Evolutionary conservation across 1,284 basidiomycete species (phyloP).

Genomic region (Sporisorium scitamineum): DNA sequence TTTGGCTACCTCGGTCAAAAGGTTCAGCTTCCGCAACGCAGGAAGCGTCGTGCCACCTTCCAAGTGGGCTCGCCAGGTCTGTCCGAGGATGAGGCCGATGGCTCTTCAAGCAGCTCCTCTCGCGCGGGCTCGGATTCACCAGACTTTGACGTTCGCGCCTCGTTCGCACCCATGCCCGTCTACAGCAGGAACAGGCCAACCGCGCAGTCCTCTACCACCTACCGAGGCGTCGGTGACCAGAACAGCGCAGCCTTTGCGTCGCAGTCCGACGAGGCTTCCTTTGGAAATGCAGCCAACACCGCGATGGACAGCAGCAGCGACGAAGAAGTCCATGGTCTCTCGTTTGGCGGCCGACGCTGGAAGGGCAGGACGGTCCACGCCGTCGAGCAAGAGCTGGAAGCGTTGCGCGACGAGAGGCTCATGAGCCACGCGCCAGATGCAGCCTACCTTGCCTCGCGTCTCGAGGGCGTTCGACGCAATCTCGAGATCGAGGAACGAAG

Average conservation of each 20-base stretch:
- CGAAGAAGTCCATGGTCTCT: slow-evolving; percentile 43
- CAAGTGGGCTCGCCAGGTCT: slow-evolving; percentile 49
- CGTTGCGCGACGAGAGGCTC: slow-evolving; percentile 53
- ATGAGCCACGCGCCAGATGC: slow-evolving; percentile 65
- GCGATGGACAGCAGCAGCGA: slow-evolving; percentile 25
- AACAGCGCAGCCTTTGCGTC: neutral
- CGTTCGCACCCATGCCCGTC: slow-evolving; percentile 57
- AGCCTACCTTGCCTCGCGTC: slow-evolving; percentile 58
- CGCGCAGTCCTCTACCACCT: slow-evolving; percentile 1
- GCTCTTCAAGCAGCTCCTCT: slow-evolving; percentile 26
- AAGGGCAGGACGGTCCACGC: slow-evolving; percentile 66
- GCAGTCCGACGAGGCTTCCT: slow-evolving; percentile 1
- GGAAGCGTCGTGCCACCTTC: slow-evolving; percentile 42
- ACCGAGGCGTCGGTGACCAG: slow-evolving; percentile 31
- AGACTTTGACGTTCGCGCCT: slow-evolving; percentile 57
- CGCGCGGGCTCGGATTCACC: slow-evolving; percentile 35
- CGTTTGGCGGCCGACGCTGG: slow-evolving; percentile 54
- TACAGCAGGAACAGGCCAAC: slow-evolving; percentile 31
- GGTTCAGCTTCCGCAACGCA: slow-evolving; percentile 33
- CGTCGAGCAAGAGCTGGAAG: slow-evolving; percentile 63
- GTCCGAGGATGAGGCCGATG: slow-evolving; percentile 32
- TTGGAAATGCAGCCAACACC: neutral
- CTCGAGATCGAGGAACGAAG: slow-evolving; percentile 55
- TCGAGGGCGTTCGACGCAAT: slow-evolving; percentile 58
- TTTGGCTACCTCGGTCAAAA: slow-evolving; percentile 35